Base-by-base conservation (phyloP, 169 alveolate genomes). In the Plasmodium chabaudi region DNA sequence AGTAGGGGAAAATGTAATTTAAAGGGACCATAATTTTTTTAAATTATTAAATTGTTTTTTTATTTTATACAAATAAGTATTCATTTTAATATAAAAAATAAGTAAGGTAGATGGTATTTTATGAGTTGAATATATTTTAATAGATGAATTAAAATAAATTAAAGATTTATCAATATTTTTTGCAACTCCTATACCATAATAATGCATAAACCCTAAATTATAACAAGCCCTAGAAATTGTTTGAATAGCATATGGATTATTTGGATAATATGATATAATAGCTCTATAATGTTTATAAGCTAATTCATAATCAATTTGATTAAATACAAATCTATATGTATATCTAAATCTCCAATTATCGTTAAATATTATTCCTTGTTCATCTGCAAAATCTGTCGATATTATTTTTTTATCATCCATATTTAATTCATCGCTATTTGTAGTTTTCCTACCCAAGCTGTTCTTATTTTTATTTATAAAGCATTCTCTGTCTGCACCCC, bases 201-300 rank as follows among this genome's bases (percentile, higher is more conserved):
- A 79, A 53, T 79, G 71, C 89, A 79, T 79, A 46, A 39, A 79
- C 3, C 89, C 89, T 65, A 79, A 67, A 44, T 79, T 63, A 60
- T 79, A 79, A 39, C 89, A 79, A 57, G 89, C 89, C 23, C 17
- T 42, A n/a, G 89, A 49, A 47, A 79, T 19, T 3, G 63, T 65
- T 53, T 79, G 82, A n/a, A 79, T 79, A 21, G 67, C 89, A 46
- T 79, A 56, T 13, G 67, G 17, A 57, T 65, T 79, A 42, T 67
- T 63, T 12, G 89, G 89, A 27, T 79, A 79, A 59, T 64, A 53
- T n/a, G 89, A 79, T 19, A 79, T 79, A 10, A 79, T 79, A 47
- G 82, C 55, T 65, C 67, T 79, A 69, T 79, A 79, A 65, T 79
- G 89, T 44, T 79, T 77, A 53, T 79, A 79, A 9, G 89, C 89